Conservation (phyloP, 371 early-diverging fungal genomes). For the Mucor saturninus region DNA sequence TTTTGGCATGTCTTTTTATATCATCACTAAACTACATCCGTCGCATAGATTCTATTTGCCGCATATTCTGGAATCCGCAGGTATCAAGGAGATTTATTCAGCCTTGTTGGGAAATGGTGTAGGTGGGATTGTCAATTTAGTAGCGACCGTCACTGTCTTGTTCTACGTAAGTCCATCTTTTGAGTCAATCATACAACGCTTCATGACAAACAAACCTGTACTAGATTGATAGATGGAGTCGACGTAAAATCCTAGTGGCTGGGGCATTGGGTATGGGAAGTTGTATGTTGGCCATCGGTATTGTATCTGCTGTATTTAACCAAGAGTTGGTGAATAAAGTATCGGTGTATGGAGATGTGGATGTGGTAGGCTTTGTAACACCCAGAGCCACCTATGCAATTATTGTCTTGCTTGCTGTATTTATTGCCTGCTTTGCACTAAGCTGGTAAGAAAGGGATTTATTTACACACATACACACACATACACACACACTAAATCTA, state of each 20-base stretch:
- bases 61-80: conserved; percentile 68
- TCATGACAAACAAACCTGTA: background rate
- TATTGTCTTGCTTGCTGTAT: conserved; percentile 64
- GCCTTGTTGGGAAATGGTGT: conserved; percentile 68
- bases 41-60: conserved; percentile 60
- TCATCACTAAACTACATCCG: background rate
- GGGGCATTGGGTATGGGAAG: conserved; percentile 51
- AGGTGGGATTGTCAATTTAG: conserved; percentile 67
- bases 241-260: conserved; percentile 54
- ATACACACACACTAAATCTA: background rate
- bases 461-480: background rate
- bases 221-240: conserved; percentile 68
- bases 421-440: conserved; percentile 74
- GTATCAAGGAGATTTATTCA: conserved; percentile 54
- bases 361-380: conserved; percentile 37
- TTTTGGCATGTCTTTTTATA: background rate
- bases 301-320: conserved; percentile 51
- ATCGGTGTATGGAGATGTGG: conserved; percentile 23
- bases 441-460: conserved; percentile 54
- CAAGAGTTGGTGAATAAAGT: conserved; percentile 9
- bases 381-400: conserved; percentile 47
- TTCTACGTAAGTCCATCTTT: conserved; percentile 54
- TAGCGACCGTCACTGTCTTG: conserved; percentile 74
- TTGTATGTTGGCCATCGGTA: conserved; percentile 47
- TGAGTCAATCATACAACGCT: background rate